A percentile compares a stretch with the other conserved stretches of the same genome.
These are phyloP conservation scores for Scalesia atractyloides DNA, from an alignment of 129 eudicot species.

Conservation along the genomic window DNA sequence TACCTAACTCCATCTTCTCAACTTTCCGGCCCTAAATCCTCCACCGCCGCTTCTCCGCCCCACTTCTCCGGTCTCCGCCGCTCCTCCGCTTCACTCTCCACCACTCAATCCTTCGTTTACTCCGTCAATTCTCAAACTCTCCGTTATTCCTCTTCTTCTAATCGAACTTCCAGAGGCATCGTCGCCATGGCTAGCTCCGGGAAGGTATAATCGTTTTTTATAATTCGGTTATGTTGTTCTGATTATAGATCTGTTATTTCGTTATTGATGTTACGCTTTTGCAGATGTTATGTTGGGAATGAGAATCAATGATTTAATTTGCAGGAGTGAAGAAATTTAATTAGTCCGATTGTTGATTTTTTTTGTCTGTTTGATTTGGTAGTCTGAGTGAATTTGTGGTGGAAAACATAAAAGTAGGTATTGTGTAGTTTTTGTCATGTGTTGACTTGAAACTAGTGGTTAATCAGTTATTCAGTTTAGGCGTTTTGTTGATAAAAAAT, in stretches of 20 bases:
- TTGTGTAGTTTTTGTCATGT: neutral
- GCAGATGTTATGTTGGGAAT: constrained; percentile 2
- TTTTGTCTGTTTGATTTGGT: neutral
- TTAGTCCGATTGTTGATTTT: neutral
- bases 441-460: neutral
- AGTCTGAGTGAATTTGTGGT: neutral
- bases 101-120: constrained; percentile 56
- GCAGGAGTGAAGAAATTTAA: neutral
- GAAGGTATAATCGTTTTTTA: constrained; percentile 45
- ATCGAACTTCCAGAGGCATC: constrained; percentile 52
- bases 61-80: constrained; percentile 54
- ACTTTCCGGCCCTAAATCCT: constrained; percentile 49
- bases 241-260: constrained; percentile 2
- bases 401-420: neutral
- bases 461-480: neutral
- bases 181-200: constrained; percentile 96
- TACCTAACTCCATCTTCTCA: constrained; percentile 35
- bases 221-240: neutral
- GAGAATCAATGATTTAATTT: neutral
- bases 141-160: constrained; percentile 53
- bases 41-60: constrained; percentile 40
- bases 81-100: constrained; percentile 42
- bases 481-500: neutral
- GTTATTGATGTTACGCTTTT: neutral
- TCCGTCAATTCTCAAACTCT: constrained; percentile 58